Conservation (phyloP, 2,329 filamentous ascomycete species). For the Thelonectria rubi region DNA sequence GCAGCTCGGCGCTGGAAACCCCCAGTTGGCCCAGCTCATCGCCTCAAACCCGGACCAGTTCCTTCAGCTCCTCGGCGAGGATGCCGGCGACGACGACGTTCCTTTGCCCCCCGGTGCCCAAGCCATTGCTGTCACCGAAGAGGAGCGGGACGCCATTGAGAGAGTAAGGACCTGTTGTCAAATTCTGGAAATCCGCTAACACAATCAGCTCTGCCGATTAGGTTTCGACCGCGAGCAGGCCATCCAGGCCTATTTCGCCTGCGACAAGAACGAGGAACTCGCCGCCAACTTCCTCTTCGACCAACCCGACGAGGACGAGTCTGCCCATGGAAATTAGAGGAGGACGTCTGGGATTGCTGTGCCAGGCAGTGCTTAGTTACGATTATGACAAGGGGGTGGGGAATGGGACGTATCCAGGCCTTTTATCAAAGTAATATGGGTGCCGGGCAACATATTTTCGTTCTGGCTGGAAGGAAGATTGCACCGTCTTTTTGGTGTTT, state of each 20-base stretch:
- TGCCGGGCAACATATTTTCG: conserved; percentile 26
- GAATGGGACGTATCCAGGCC: conserved; percentile 35
- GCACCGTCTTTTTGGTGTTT: conserved; percentile 28
- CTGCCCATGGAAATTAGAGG: conserved; percentile 53
- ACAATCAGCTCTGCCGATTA: conserved; percentile 80
- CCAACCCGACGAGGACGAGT: conserved; percentile 86
- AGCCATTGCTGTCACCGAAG: conserved; percentile 90
- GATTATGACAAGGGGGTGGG: conserved; percentile 40
- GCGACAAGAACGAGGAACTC: conserved; percentile 98
- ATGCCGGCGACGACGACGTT: conserved; percentile 78
- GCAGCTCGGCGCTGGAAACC: conserved; percentile 94
- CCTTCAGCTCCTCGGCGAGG: conserved; percentile 87
- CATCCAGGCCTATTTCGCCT: conserved; percentile 98
- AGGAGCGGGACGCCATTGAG: conserved; percentile 97
- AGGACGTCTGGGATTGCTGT: conserved; percentile 26
- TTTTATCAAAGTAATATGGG: conserved; percentile 38
- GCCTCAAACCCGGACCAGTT: conserved; percentile 93
- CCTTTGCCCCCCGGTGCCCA: conserved; percentile 88
- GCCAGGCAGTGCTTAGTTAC: conserved; percentile 38
- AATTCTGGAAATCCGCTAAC: conserved; percentile 14
- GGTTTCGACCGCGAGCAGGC: conserved; percentile 93
- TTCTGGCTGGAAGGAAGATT: conserved; percentile 32
- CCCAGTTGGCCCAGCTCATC: conserved; percentile 91
- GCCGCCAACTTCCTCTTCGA: conserved; percentile 99
- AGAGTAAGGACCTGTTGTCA: conserved; percentile 65